Conservation (phyloP, 2,329 filamentous ascomycete species). For the Cryphonectria japonica region DNA sequence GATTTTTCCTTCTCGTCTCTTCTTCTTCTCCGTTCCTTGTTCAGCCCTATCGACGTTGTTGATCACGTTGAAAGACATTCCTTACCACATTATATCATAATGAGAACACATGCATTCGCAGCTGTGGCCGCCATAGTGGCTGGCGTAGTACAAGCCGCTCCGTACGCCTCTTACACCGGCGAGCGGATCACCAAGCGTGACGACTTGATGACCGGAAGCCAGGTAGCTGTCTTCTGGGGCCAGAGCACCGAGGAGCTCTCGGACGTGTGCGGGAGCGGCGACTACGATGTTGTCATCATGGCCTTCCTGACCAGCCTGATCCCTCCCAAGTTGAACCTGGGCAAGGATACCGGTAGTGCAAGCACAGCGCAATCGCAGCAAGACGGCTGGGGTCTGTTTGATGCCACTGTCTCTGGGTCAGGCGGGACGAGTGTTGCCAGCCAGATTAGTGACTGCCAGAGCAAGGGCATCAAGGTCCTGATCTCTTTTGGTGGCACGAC, state of each 20-base stretch:
- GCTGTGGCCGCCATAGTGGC: conserved; percentile 8
- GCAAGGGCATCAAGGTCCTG: conserved; percentile 21
- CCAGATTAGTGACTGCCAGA: conserved; percentile 20
- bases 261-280: conserved; percentile 19
- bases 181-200: neutral
- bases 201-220: conserved; percentile 2
- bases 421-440: conserved; percentile 20
- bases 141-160: conserved; percentile 10
- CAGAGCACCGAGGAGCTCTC: conserved; percentile 17
- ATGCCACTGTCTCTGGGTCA: conserved; percentile 6
- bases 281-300: conserved; percentile 23
- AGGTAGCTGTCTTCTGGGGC: conserved; percentile 19
- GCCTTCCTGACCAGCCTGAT: conserved; percentile 23
- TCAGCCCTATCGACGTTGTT: neutral
- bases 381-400: conserved; percentile 17
- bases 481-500: conserved; percentile 24
- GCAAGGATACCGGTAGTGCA: conserved; percentile 21
- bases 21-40: neutral
- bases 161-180: neutral
- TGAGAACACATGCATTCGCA: conserved; percentile 16
- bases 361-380: conserved; percentile 12
- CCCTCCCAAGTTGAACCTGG: conserved; percentile 24
- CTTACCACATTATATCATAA: neutral
- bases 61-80: neutral
- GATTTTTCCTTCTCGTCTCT: neutral